Evolutionary conservation across 768 basidiomycete species (phyloP), one percentile per base, ranked within the genome.

Genomic region (Gymnopilus dilepis): DNA sequence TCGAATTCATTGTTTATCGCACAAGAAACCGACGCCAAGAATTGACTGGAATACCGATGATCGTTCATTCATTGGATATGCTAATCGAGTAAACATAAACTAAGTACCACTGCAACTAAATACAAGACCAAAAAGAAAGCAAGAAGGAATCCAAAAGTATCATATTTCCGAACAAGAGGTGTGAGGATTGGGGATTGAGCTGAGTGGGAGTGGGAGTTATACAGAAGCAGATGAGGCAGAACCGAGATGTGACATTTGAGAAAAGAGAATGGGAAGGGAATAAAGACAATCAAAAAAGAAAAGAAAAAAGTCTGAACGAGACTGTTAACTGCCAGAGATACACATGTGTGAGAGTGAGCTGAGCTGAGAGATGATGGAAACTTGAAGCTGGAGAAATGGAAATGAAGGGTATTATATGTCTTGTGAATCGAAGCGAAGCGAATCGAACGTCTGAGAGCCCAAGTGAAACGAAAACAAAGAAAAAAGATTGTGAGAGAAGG

Each of bases 51-150:
- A 37, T 37, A 37, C 28, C 47, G 15, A 50, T 50, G 28, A 50
- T 3, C 47, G 47, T 50, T 50, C 41, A 53, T 6, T 22, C 53
- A 40, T 55, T 40, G 26, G 15, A 45, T 43, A 47, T 57, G 31
- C 19, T 30, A 37, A 28, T 42, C 19, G 28, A 24, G 30, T 13
- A 31, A 28, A 34, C 22, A 34, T 15, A 15, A 56, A 21, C 5
- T 11, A 26, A 43, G n/a, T 4, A 12, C 17, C 19, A 11, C n/a
- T 34, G 3, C 17, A 22, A n/a, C n/a, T n/a, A 22, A 31, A 53
- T 4, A 37, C n/a, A 31, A 31, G 37, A 8, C 53, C 13, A 45
- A n/a, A 26, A 17, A 13, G 24, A 28, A 53, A 17, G 28, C 30
- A 28, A 31, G 31, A 53, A 21, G 37, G 38, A 17, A 48, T 43